Base-by-base conservation (phyloP, 352 stramenopile genomes). In the Globisporangium okanoganense region DNA sequence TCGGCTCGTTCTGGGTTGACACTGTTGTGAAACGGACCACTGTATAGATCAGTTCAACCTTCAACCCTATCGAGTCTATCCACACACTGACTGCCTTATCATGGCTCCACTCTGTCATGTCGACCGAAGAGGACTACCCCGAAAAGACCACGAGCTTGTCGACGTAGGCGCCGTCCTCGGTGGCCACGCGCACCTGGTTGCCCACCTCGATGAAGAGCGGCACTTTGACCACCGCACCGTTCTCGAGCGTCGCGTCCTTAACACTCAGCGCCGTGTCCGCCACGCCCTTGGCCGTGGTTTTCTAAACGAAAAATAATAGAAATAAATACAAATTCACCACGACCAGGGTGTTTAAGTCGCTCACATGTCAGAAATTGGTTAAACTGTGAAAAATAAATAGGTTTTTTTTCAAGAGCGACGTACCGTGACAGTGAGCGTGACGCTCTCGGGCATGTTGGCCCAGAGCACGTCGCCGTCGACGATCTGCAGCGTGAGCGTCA, bases 361-460 rank as follows among this genome's bases (percentile, higher is more conserved):
- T 43, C 14, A 5, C 13, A 9, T 14, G 29, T 33, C 29, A 33
- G 6, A 33, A 33, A 33, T 7, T 33, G 29, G 29, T 33, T 33
- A n/a, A n/a, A n/a, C 24, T 14, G 13, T 35, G 40, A 20, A 45
- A 45, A 20, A 45, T 6, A 9, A 44, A 18, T 29, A n/a, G 20
- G 13, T 7, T 33, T 7, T 6, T 3, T 33, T 53, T 25, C 12
- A 9, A 10, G n/a, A 35, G 20, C 7, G 25, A 72, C 66, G 54
- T 61, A 89, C 79, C 60, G 76, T 82, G 40, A 95, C 85, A 24
- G 76, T 52, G 45, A 93, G 81, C 60, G 76, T 87, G 40, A 95
- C 76, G 72, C 87, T 61, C 58, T 93, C 85, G 25, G 85, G 85
- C 82, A 95, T 92, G 65, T 90, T 93, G 62, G 84, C 82, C 85